Evolutionary conservation across 73 alveolate genomes (phyloP), one percentile per base, ranked within the genome.

Genomic region (Paramecium primaurelia): DNA sequence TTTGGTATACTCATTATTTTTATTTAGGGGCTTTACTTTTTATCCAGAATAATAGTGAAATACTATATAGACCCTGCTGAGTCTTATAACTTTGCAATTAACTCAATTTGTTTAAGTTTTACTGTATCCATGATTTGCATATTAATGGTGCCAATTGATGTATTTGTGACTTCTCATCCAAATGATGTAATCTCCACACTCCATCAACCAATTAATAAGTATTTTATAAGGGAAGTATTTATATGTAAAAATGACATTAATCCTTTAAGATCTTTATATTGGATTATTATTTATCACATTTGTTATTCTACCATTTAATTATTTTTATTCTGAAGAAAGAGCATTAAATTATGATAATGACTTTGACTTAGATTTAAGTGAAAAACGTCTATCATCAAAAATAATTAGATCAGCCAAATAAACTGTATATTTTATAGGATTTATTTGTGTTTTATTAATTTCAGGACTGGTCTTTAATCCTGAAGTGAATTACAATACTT

Each of bases 131-230:
- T 95, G 94, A 77, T 93, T 38, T 92, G 95, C 87, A 73, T 96
- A 28, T 71, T 93, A 51, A 86, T 96, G 86, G 92, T 96, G 32
- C 98, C 98, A 9, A 89, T 96, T 75, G 98, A 96, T 91, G 96
- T 96, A 22, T 83, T 89, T 25, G 94, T 89, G 25, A 89, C 94
- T 25, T 80, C 91, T 38, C 91, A 80, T 36, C 91, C 91, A 6
- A 80, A 80, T 36, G 91, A 80, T 36, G 77, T 80, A 14, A 44
- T 80, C 8, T 26, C 47, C n/a, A 80, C 91, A 1, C 51, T 80
- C 2, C 91, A 80, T 26, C 30, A 80, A 45, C 91, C 91, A 22
- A 60, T 88, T 6, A 88, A 36, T 58, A 88, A 88, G 71, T 64
- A 58, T 20, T 58, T 88, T 45, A 69, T 77, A 20, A 59, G 59